Evolutionary conservation across 768 basidiomycete genomes (phyloP).

Genomic region (Daedaleopsis nitida): DNA sequence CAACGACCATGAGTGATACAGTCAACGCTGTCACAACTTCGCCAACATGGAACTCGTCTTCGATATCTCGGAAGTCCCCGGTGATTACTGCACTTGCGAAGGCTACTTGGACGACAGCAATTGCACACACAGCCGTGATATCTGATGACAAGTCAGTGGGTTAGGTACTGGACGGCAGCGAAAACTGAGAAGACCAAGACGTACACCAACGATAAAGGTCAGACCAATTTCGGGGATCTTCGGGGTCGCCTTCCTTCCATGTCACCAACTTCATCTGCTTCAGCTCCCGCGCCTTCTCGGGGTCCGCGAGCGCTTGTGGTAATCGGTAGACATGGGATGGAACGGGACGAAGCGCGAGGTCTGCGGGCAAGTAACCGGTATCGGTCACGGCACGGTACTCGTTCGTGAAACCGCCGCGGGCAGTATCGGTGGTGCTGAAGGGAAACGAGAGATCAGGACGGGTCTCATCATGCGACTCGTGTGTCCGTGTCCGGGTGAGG

Average conservation of each 20-base stretch:
- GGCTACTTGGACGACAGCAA: constrained; percentile 38
- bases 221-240: constrained; percentile 43
- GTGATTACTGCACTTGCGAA: constrained; percentile 41
- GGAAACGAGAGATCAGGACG: constrained; percentile 33
- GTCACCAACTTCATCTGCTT: constrained; percentile 38
- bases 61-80: constrained; percentile 38
- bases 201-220: constrained; percentile 36
- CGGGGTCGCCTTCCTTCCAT: constrained; percentile 39
- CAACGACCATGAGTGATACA: constrained; percentile 40
- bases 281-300: constrained; percentile 37
- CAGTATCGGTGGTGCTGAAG: constrained; percentile 30
- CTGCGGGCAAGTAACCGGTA: constrained; percentile 32
- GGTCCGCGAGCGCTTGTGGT: constrained; percentile 30
- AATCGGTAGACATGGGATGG: constrained; percentile 27
- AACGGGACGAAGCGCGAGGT: constrained; percentile 31
- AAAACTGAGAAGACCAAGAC: background rate
- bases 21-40: constrained; percentile 37
- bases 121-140: constrained; percentile 33
- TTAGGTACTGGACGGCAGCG: background rate
- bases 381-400: constrained; percentile 35
- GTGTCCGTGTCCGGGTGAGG: constrained; percentile 16
- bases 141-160: constrained; percentile 16
- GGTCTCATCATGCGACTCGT: constrained; percentile 24
- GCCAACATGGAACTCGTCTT: constrained; percentile 34
- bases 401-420: constrained; percentile 33